phyloP scores from a whole-genome alignment of 148 eudicot genomes.

The Rhododendron henanense region DNA sequence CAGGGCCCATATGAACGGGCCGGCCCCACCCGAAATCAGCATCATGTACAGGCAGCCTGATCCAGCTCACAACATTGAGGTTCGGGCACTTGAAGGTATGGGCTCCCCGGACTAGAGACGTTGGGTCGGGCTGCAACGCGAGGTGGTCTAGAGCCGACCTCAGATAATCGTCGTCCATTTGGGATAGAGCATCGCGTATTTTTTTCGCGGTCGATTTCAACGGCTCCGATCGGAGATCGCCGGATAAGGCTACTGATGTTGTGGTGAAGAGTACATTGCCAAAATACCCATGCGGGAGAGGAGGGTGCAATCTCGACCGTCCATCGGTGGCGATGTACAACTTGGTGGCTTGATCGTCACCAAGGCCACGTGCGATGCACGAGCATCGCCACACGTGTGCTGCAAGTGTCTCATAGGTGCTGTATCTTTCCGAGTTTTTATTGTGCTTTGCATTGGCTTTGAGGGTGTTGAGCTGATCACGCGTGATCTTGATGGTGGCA shows the following conservation, averaged over 20 bases:
- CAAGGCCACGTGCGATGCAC: slow-evolving; percentile 23
- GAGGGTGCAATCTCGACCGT: slow-evolving; percentile 17
- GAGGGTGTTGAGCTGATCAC: slow-evolving; percentile 19
- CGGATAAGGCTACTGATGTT: neutral
- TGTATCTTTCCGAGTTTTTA: slow-evolving; percentile 1
- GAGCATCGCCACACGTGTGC: slow-evolving; percentile 25
- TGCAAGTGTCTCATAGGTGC: slow-evolving; percentile 21
- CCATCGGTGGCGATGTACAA: slow-evolving; percentile 24
- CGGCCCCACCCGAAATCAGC: slow-evolving; percentile 11
- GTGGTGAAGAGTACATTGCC: slow-evolving; percentile 19
- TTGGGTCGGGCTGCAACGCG: neutral
- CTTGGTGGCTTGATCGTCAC: slow-evolving; percentile 19
- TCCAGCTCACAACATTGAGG: slow-evolving; percentile 1
- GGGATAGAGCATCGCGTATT: slow-evolving; percentile 11
- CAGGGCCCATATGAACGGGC: slow-evolving; percentile 5
- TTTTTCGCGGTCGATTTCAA: slow-evolving; percentile 8
- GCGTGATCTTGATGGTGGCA: slow-evolving; percentile 7
- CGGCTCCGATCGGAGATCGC: slow-evolving; percentile 18
- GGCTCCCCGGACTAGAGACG: neutral
- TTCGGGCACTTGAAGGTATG: slow-evolving; percentile 1
- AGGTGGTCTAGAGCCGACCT: slow-evolving; percentile 2
- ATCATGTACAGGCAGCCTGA: neutral
- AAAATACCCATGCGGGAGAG: slow-evolving; percentile 26
- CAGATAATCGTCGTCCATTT: slow-evolving; percentile 2
- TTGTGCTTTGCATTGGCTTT: slow-evolving; percentile 16